phyloP scores from a whole-genome alignment of 2,329 filamentous ascomycete genomes.

The Cladophialophora immunda region DNA sequence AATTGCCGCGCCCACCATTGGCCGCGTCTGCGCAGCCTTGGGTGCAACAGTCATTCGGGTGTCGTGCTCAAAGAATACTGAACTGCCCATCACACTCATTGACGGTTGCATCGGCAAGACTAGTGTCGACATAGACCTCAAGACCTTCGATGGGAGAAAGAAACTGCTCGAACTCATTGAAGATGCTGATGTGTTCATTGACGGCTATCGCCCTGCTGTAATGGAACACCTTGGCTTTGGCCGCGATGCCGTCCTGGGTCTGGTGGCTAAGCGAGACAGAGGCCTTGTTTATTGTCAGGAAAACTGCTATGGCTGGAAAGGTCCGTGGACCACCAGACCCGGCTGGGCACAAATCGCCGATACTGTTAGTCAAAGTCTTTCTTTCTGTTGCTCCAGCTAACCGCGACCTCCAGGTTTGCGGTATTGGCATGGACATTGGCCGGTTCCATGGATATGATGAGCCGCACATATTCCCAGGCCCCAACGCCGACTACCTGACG shows the following conservation, averaged over 20 bases:
- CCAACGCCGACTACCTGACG: slow-evolving; percentile 24
- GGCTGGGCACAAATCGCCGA: slow-evolving; percentile 80
- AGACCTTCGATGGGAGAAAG: slow-evolving; percentile 60
- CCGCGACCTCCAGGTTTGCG: slow-evolving; percentile 1
- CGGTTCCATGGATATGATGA: slow-evolving; percentile 49
- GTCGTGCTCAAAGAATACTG: slow-evolving; percentile 71
- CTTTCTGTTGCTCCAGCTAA: slow-evolving; percentile 8
- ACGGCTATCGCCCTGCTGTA: slow-evolving; percentile 74
- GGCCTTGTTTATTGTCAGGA: slow-evolving; percentile 75
- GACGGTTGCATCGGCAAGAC: slow-evolving; percentile 77
- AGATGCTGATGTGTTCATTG: slow-evolving; percentile 71
- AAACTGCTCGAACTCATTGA: slow-evolving; percentile 67
- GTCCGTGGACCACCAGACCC: slow-evolving; percentile 69
- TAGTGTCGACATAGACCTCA: slow-evolving; percentile 69
- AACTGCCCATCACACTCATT: slow-evolving; percentile 76
- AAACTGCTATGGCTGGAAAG: slow-evolving; percentile 74
- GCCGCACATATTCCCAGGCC: slow-evolving; percentile 22
- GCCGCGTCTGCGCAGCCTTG: slow-evolving; percentile 75
- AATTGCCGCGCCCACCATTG: slow-evolving; percentile 77
- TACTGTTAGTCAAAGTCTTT: slow-evolving; percentile 57
- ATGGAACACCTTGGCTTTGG: slow-evolving; percentile 49
- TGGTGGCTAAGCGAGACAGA: slow-evolving; percentile 64
- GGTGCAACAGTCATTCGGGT: slow-evolving; percentile 78
- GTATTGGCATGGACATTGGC: slow-evolving; percentile 36
- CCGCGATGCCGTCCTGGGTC: slow-evolving; percentile 60